Base-by-base conservation (phyloP, 352 stramenopile species). In the Globisporangium mamillatum region DNA sequence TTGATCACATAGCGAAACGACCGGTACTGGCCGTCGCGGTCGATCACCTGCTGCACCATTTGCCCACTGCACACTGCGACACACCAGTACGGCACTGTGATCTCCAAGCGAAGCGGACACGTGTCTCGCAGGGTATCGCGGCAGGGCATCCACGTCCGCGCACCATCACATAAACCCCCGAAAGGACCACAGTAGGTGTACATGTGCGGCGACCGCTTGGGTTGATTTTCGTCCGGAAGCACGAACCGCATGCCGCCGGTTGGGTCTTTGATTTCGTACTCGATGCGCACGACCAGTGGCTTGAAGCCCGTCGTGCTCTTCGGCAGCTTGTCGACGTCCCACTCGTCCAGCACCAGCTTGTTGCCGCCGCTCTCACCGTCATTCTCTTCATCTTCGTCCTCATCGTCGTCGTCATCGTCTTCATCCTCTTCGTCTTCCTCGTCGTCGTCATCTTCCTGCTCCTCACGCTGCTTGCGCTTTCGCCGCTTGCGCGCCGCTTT, bases 181-280 rank as follows among this genome's bases (percentile, higher is more conserved):
- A 94, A 94, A 12, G 86, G 86, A 14, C 86, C 88, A 66, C 84
- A 90, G 69, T 92, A 91, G 65, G 88, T 92, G 78, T 95, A 95
- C 88, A 95, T 93, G 57, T 95, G 88, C 0, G 88, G 88, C 29
- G 76, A 89, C 18, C 86, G 78, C 67, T 88, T 89, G 16, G 88
- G 81, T 50, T 91, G 81, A 70, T 84, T 72, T 18, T 86, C 80
- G 46, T 91, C 80, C 1, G 88, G 88, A 20, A 95, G 68, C 22
- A 95, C 63, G 63, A 95, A 94, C 16, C 88, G 77, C 52, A 94
- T 56, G 6, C 84, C 86, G 32, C 84, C 84, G 4, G 66, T 79
- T 0, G 88, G 88, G 36, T 94, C 76, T 20, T 79, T 48, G 65
- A 95, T 77, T n/a, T 89, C 84, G 75, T 95, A 95, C 68, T 95